Percentiles rank a stretch among this genome's conserved stretches.
These are phyloP conservation scores for Tolypocladium capitatum DNA, from an alignment of 2,329 filamentous ascomycete species.

Conservation along the genomic window DNA sequence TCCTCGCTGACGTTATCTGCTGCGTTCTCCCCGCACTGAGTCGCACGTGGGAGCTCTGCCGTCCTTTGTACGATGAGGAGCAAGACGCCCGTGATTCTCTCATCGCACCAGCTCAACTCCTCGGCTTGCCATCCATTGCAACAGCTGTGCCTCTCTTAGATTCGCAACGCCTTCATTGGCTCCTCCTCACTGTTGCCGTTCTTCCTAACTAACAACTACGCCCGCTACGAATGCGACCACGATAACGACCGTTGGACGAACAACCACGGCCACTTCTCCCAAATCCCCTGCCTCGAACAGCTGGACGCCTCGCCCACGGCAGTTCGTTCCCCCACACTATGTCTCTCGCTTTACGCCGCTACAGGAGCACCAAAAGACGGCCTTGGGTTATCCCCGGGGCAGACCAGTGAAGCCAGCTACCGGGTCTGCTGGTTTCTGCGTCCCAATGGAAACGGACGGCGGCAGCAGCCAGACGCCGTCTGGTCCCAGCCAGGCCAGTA, in stretches of 20 bases:
- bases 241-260: not conserved
- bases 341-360: not conserved
- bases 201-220: not conserved
- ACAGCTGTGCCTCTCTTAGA: not conserved
- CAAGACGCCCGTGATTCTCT: not conserved
- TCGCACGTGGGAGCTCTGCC: not conserved
- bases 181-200: not conserved
- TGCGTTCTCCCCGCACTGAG: not conserved
- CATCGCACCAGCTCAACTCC: not conserved
- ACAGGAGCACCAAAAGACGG: not conserved
- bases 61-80: not conserved
- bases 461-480: conserved; percentile 15
- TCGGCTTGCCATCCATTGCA: not conserved
- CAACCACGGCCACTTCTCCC: not conserved
- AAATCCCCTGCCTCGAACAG: not conserved
- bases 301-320: not conserved
- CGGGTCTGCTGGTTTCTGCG: not conserved
- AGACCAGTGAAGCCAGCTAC: not conserved
- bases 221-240: not conserved
- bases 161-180: not conserved
- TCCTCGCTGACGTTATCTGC: not conserved
- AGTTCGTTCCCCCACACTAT: not conserved
- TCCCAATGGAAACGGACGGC: conserved; percentile 18
- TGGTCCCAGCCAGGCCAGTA: conserved; percentile 16
- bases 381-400: not conserved